Evolutionary conservation across 2,329 filamentous ascomycete genomes (phyloP).

Genomic region (Alternaria consortialis): DNA sequence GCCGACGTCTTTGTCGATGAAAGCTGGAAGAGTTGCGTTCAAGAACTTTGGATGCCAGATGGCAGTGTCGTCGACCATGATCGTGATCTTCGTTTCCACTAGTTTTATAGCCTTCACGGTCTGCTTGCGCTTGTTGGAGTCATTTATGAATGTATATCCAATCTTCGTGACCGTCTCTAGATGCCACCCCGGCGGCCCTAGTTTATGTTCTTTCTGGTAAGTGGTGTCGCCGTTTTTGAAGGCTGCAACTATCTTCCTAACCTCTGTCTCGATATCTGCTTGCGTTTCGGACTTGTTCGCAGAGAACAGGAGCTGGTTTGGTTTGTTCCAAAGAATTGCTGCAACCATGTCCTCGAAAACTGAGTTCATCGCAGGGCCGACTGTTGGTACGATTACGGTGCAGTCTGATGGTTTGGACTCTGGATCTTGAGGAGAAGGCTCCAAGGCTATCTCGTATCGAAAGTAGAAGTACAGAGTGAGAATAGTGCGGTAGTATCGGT

Average conservation of each 20-base stretch:
- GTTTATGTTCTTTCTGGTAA: not conserved
- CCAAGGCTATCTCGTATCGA: conserved; percentile 19
- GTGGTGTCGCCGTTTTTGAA: not conserved
- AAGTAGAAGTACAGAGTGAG: conserved; percentile 29
- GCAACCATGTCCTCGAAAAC: conserved; percentile 19
- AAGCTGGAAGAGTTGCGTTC: conserved; percentile 25
- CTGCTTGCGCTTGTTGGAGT: conserved; percentile 32
- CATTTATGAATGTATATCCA: conserved; percentile 11
- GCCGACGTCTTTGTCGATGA: conserved; percentile 26
- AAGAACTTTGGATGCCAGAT: conserved; percentile 31
- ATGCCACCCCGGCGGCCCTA: not conserved
- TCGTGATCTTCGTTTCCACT: conserved; percentile 21
- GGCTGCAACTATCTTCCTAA: not conserved
- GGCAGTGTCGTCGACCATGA: conserved; percentile 31
- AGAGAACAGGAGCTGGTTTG: conserved; percentile 28
- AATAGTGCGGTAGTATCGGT: conserved; percentile 32
- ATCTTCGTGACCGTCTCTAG: conserved; percentile 4
- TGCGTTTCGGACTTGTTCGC: conserved; percentile 16
- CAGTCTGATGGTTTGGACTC: conserved; percentile 18
- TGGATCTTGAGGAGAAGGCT: not conserved
- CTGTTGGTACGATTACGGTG: conserved; percentile 33
- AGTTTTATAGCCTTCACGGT: conserved; percentile 16
- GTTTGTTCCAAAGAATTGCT: conserved; percentile 24
- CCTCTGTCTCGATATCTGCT: not conserved
- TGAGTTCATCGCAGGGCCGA: conserved; percentile 20